These are phyloP conservation scores for Phytophthora sp. DNA, from an alignment of 352 stramenopile genomes.

Conservation along the genomic window DNA sequence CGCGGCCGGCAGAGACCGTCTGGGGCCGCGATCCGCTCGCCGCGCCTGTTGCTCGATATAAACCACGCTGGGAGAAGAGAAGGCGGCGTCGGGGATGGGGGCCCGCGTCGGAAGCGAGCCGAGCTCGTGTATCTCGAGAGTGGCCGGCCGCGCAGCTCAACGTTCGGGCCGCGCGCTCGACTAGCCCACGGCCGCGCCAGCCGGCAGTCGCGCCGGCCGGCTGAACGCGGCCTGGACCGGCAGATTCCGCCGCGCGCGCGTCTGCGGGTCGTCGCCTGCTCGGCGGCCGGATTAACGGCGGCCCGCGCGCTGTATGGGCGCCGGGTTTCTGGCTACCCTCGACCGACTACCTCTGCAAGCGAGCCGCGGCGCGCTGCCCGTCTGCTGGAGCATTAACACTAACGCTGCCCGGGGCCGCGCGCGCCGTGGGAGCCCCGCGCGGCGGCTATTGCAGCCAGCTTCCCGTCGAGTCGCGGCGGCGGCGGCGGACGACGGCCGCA, in stretches of 20 bases:
- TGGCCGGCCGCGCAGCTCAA: neutral
- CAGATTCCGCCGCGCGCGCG: neutral
- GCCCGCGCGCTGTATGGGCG: neutral
- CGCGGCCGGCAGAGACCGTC: slow-evolving; percentile 12
- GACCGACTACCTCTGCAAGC: slow-evolving; percentile 11
- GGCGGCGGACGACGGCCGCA: slow-evolving; percentile 4
- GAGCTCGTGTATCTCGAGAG: slow-evolving; percentile 4
- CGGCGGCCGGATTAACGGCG: too few species aligned
- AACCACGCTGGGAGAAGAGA: slow-evolving; percentile 20
- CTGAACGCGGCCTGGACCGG: neutral
- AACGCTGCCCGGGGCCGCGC: too few species aligned
- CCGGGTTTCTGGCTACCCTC: slow-evolving; percentile 3
- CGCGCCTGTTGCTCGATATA: slow-evolving; percentile 13
- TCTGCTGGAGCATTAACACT: slow-evolving; percentile 15
- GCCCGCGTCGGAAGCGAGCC: too few species aligned
- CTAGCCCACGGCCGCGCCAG: neutral
- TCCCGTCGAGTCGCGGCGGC: slow-evolving; percentile 27
- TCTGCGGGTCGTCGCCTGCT: too few species aligned
- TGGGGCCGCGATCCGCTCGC: too few species aligned
- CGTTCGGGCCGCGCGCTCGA: neutral
- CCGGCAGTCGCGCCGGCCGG: too few species aligned
- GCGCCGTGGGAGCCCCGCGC: too few species aligned
- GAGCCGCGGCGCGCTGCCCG: neutral
- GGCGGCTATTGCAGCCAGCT: slow-evolving; percentile 13
- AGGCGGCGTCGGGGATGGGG: slow-evolving; percentile 6